Evolutionary conservation across 2,329 filamentous ascomycete species (phyloP).

Genomic region (Chaetomium strumarium): DNA sequence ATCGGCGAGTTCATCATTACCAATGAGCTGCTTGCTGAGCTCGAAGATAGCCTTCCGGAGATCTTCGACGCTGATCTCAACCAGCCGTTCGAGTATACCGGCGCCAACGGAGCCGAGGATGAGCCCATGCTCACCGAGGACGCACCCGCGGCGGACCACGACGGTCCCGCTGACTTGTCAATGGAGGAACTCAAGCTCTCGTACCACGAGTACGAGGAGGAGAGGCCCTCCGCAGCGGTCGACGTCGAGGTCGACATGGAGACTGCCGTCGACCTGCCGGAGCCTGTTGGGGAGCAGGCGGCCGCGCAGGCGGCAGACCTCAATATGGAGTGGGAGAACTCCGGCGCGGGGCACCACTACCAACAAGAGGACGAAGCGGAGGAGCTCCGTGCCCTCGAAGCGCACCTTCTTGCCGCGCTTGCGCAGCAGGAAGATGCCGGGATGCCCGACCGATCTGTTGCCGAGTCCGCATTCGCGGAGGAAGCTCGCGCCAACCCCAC

Average conservation of each 20-base stretch:
- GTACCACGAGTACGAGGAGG: background rate
- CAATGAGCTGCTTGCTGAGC: too few relatives aligned
- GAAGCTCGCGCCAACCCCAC: background rate
- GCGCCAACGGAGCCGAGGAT: background rate
- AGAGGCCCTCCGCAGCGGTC: background rate
- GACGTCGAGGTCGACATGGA: background rate
- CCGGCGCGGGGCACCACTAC: background rate
- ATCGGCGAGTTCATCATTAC: background rate
- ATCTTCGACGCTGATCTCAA: too few relatives aligned
- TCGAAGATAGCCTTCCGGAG: too few relatives aligned
- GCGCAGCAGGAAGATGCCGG: background rate
- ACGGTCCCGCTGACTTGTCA: too few relatives aligned
- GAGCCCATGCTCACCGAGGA: background rate
- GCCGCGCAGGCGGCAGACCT: background rate
- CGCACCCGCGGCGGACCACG: too few relatives aligned
- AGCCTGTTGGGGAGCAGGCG: background rate
- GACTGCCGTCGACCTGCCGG: background rate
- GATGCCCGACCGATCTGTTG: background rate
- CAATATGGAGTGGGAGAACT: background rate
- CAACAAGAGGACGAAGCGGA: background rate
- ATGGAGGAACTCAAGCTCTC: background rate
- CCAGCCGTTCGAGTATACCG: too few relatives aligned
- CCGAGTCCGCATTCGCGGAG: background rate
- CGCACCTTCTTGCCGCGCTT: too few relatives aligned
- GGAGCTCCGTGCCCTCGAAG: background rate